Evolutionary conservation across 768 basidiomycete genomes (phyloP).

Genomic region (Candolleomyces aberdarensis): DNA sequence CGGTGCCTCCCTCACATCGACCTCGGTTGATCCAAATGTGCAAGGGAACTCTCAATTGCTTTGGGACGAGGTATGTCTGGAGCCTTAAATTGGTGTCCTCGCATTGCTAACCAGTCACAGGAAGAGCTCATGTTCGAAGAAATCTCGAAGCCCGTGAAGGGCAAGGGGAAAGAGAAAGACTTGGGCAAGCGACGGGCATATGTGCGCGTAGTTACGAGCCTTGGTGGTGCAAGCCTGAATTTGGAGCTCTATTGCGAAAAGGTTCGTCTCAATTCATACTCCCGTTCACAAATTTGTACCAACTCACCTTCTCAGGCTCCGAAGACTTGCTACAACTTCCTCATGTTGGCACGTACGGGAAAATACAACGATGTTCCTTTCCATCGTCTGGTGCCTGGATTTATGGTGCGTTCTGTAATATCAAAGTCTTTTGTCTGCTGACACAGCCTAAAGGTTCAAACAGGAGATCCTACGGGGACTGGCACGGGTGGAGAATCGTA

Average conservation of each 20-base stretch:
- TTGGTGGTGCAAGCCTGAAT: conserved; percentile 83
- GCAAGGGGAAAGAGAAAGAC: conserved; percentile 92
- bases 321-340: conserved; percentile 97
- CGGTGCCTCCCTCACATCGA: conserved; percentile 92
- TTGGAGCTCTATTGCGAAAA: conserved; percentile 88
- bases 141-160: conserved; percentile 73
- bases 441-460: conserved; percentile 68
- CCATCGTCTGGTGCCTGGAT: conserved; percentile 90
- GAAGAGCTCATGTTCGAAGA: conserved; percentile 99
- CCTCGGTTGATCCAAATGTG: conserved; percentile 75
- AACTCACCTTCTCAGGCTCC: conserved; percentile 60
- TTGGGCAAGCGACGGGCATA: conserved; percentile 90
- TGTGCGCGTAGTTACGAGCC: conserved; percentile 90
- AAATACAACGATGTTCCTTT: conserved; percentile 91
- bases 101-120: conserved; percentile 25
- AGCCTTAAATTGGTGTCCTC: neutral
- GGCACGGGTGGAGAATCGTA: conserved; percentile 89
- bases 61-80: conserved; percentile 79
- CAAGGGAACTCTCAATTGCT: conserved; percentile 65
- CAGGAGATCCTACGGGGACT: conserved; percentile 95
- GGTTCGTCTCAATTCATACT: conserved; percentile 33
- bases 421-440: conserved; percentile 6
- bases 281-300: neutral
- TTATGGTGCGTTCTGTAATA: conserved; percentile 64
- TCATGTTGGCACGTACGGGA: conserved; percentile 87